phyloP scores from a whole-genome alignment of 202 grass and related monocot species.

The Digitaria exilis region DNA sequence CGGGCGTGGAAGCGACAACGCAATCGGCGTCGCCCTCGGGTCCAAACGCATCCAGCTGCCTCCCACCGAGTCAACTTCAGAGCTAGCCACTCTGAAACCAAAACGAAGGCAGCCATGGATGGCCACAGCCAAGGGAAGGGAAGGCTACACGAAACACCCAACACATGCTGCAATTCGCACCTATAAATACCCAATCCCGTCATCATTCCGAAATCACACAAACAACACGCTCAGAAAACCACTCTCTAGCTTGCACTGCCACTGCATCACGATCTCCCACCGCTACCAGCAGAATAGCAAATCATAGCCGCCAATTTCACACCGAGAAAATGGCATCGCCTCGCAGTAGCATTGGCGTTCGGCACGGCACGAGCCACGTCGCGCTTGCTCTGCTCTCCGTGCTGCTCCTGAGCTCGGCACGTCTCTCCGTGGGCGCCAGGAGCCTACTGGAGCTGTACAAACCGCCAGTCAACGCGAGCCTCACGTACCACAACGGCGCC shows the following conservation, averaged over 20 bases:
- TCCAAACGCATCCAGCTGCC: slow-evolving; percentile 44
- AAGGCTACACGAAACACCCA: slow-evolving; percentile 42
- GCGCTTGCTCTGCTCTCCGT: slow-evolving; percentile 23
- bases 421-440: slow-evolving; percentile 35
- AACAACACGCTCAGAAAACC: not conserved
- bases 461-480: slow-evolving; percentile 41
- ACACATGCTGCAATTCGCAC: not conserved
- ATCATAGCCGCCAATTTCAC: not conserved
- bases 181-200: slow-evolving; percentile 37
- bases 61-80: slow-evolving; percentile 43
- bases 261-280: not conserved
- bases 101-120: slow-evolving; percentile 18
- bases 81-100: not conserved
- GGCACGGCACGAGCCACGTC: not conserved
- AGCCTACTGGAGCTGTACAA: slow-evolving; percentile 56
- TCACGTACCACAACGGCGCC: slow-evolving; percentile 70
- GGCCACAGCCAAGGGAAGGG: not conserved
- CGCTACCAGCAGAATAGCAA: not conserved
- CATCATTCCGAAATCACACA: slow-evolving; percentile 28
- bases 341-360: not conserved
- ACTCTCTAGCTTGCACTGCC: not conserved
- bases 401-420: slow-evolving; percentile 38
- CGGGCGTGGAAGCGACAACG: slow-evolving; percentile 13
- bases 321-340: slow-evolving; percentile 36
- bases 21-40: slow-evolving; percentile 30